Conservation (phyloP, 305 asterid species). For the Fraxinus baroniana region DNA sequence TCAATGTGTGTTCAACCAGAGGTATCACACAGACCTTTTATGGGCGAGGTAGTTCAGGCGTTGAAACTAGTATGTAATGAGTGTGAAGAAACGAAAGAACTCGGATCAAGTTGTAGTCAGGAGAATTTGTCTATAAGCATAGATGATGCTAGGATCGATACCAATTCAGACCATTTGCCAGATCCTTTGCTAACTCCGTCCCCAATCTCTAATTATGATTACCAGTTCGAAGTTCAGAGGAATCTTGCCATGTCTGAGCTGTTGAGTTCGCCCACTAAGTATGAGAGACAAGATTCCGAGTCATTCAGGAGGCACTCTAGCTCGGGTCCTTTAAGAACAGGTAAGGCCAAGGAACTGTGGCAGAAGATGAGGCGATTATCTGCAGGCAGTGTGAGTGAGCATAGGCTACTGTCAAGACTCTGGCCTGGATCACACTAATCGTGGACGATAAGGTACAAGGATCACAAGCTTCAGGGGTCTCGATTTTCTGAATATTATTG, state of each 20-base stretch:
- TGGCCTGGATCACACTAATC: slow-evolving; percentile 69
- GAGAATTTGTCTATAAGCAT: slow-evolving; percentile 43
- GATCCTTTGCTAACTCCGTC: slow-evolving; percentile 45
- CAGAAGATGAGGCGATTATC: slow-evolving; percentile 53
- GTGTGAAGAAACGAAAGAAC: slow-evolving; percentile 50
- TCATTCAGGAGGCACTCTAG: slow-evolving; percentile 63
- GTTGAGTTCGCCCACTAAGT: slow-evolving; percentile 44
- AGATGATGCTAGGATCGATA: slow-evolving; percentile 40
- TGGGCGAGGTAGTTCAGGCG: slow-evolving; percentile 99
- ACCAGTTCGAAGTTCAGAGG: slow-evolving; percentile 61
- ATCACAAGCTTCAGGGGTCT: background rate
- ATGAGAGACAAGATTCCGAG: slow-evolving; percentile 42
- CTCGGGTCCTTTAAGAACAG: slow-evolving; percentile 66
- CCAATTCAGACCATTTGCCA: slow-evolving; percentile 30
- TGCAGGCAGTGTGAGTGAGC: slow-evolving; percentile 76
- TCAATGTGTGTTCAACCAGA: slow-evolving; percentile 98
- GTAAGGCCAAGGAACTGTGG: slow-evolving; percentile 55
- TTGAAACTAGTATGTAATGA: slow-evolving; percentile 71
- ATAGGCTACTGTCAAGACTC: slow-evolving; percentile 44
- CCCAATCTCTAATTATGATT: slow-evolving; percentile 48
- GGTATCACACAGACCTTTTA: slow-evolving; percentile 88
- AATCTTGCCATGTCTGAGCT: slow-evolving; percentile 69
- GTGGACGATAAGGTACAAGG: background rate
- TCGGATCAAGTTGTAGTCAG: slow-evolving; percentile 43
- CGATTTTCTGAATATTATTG: background rate